Base-by-base conservation (phyloP, 2,329 filamentous ascomycete species). In the Apiospora saccharicola region DNA sequence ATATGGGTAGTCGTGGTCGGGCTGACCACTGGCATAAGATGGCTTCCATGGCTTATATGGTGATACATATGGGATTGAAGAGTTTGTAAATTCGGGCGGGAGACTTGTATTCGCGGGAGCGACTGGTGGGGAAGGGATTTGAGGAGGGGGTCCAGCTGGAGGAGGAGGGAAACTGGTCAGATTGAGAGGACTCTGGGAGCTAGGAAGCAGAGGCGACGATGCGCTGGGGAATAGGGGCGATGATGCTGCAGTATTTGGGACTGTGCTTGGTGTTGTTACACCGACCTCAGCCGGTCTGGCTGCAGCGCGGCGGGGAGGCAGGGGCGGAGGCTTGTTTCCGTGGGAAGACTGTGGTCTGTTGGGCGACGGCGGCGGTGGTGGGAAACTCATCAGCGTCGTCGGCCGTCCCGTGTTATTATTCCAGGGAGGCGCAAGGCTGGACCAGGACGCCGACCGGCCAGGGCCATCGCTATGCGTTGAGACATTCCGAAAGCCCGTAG, bases 121-220 rank as follows among this genome's bases (percentile, higher is more conserved):
- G 44, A 49, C 7, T 34, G 34, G n/a, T 16, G 69, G 69, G 44
- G 53, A 43, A 26, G 57, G 64, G 13, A 67, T 72, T 34, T 68
- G 71, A 16, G 73, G 72, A 47, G 73, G 73, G n/a, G 71, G 71
- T 16, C 74, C 73, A 4, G 75, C 72, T 22, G 75, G 74, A 10
- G 76, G 75, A 7, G 75, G 74, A 13, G 75, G 75, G 19, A 74
- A 73, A 51, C 69, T 71, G 19, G 71, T 73, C 10, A 73, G 46
- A 26, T 71, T 47, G 43, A 37, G 51, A 24, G 71, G 69, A 67
- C 34, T 73, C 26, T 41, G 57, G 7, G 37, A 16, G n/a, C 69
- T 37, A 4, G 68, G 24, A 37, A 26, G 70, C 26, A 53, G 46
- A 12, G 37, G 19, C 10, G 71, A 47, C 44, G 43, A 30, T 41